phyloP scores from a whole-genome alignment of 2,329 filamentous ascomycete genomes.

The Chalaropsis ovoidea region DNA sequence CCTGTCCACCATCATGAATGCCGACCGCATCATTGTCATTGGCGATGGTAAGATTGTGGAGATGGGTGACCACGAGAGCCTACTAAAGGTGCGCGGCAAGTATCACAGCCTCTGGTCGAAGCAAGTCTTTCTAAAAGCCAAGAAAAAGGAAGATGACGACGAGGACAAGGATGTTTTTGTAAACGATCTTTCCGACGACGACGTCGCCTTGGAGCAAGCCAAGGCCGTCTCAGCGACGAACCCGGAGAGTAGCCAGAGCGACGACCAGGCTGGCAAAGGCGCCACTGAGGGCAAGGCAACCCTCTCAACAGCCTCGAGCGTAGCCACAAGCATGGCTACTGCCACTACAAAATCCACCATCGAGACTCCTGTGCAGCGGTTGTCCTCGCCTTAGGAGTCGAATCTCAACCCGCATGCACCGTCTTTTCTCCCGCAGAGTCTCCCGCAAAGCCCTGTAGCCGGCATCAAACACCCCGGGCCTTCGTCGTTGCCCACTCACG shows the following conservation, averaged over 20 bases:
- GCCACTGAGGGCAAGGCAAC: neutral
- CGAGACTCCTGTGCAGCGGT: conserved; percentile 2
- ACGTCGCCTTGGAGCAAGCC: conserved; percentile 32
- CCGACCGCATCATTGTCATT: conserved; percentile 57
- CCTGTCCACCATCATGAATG: conserved; percentile 60
- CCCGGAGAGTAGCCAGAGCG: conserved; percentile 22
- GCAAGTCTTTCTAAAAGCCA: conserved; percentile 46
- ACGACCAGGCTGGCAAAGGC: neutral
- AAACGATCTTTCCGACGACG: conserved; percentile 35
- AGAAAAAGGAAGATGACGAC: conserved; percentile 31
- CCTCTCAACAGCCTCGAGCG: neutral
- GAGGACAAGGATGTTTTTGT: conserved; percentile 30
- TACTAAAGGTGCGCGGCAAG: conserved; percentile 49
- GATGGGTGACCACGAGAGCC: conserved; percentile 49
- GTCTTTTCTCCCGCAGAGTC: conserved; percentile 42
- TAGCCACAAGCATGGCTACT: neutral
- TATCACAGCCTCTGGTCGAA: conserved; percentile 58
- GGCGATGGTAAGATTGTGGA: conserved; percentile 54
- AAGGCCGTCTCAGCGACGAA: conserved; percentile 26
- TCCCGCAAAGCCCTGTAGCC: neutral
- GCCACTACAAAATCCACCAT: conserved; percentile 1
- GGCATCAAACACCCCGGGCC: neutral
- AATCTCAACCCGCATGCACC: conserved; percentile 47
- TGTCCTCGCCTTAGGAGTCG: conserved; percentile 35
- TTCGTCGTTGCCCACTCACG: neutral